Percentiles rank a stretch among this genome's conserved stretches.
Evolutionary conservation across 1,139 yeast genomes (phyloP).

Genomic region (Pichia sp.): DNA sequence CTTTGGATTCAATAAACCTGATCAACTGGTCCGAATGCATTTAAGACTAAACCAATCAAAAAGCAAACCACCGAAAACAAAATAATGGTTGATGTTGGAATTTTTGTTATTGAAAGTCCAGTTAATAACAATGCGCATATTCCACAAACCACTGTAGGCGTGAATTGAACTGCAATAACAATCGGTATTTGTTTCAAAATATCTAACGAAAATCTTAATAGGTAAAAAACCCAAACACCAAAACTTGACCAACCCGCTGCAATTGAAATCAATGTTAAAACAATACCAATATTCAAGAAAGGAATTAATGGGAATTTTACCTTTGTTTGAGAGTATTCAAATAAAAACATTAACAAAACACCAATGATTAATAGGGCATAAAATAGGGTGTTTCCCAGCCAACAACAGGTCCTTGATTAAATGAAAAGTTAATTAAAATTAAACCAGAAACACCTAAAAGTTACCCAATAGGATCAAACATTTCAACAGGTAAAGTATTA

Average conservation of each 20-base stretch:
- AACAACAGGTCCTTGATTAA: constrained; percentile 57
- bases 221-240: constrained; percentile 51
- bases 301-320: constrained; percentile 38
- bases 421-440: constrained; percentile 46
- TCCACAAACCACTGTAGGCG: constrained; percentile 40
- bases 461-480: constrained; percentile 44
- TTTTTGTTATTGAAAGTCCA: constrained; percentile 33
- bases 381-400: constrained; percentile 49
- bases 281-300: constrained; percentile 37
- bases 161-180: constrained; percentile 34
- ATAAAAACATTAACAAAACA: constrained; percentile 28
- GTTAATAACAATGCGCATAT: constrained; percentile 41
- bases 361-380: constrained; percentile 48
- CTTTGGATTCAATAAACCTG: constrained; percentile 51
- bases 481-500: constrained; percentile 8
- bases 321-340: constrained; percentile 11
- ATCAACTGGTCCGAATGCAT: constrained; percentile 41
- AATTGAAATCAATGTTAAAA: constrained; percentile 42
- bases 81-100: constrained; percentile 41
- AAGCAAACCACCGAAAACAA: constrained; percentile 41
- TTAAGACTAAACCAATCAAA: constrained; percentile 35
- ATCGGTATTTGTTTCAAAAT: constrained; percentile 29
- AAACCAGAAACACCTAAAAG: constrained; percentile 43
- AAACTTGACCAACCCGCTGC: constrained; percentile 58
- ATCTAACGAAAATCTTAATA: constrained; percentile 19